These are phyloP conservation scores for Yarrowia bubula DNA, from an alignment of 805 yeast genomes.

Conservation along the genomic window DNA sequence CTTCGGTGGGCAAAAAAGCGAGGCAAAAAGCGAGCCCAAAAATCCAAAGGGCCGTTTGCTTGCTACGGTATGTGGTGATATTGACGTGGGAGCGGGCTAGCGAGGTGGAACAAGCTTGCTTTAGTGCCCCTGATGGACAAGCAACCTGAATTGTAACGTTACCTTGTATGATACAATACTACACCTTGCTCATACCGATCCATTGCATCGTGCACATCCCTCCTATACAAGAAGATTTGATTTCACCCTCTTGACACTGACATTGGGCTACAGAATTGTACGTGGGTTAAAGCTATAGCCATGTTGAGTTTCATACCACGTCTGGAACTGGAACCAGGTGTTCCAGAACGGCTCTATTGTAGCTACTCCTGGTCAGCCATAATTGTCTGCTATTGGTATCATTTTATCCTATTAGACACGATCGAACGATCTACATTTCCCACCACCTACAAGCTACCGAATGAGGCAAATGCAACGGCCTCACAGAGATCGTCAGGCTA, in stretches of 20 bases:
- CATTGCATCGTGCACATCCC: too few species aligned
- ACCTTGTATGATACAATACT: too few species aligned
- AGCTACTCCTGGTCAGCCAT: too few species aligned
- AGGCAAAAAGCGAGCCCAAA: neutral
- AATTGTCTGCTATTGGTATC: too few species aligned
- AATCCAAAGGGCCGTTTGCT: neutral
- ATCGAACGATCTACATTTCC: neutral
- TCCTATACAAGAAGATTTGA: too few species aligned
- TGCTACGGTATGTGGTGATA: neutral
- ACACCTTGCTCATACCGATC: neutral
- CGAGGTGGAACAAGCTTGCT: neutral
- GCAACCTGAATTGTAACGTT: too few species aligned
- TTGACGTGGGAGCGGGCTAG: neutral
- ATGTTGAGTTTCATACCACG: neutral
- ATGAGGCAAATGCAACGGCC: slow-evolving; percentile 2
- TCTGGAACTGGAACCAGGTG: too few species aligned
- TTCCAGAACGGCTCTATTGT: too few species aligned
- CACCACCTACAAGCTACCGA: neutral
- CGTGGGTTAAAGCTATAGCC: neutral
- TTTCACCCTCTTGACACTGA: too few species aligned
- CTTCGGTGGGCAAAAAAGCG: slow-evolving; percentile 17
- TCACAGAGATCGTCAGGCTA: neutral
- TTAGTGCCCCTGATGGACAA: neutral
- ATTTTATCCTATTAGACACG: too few species aligned
- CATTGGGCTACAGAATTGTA: neutral